Percentiles rank a stretch among this genome's conserved stretches.
phyloP scores from a whole-genome alignment of 768 basidiomycete genomes.

The Tylopilus cervinicoccineus region DNA sequence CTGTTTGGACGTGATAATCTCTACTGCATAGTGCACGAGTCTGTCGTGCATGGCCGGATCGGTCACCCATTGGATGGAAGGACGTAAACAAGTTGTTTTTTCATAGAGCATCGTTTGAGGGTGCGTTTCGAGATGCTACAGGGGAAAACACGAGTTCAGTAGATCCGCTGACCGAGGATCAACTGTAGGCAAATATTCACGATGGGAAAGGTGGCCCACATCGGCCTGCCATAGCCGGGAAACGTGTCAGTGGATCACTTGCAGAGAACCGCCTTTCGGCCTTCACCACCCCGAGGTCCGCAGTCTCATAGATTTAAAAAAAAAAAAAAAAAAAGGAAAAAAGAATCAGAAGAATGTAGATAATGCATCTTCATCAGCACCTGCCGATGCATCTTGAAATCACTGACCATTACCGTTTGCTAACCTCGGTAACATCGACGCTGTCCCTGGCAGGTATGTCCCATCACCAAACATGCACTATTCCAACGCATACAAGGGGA shows the following conservation, averaged over 20 bases:
- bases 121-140: conserved; percentile 15
- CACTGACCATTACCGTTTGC: conserved; percentile 13
- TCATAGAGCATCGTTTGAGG: conserved; percentile 21
- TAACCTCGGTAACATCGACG: conserved; percentile 16
- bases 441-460: too few relatives aligned
- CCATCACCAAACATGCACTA: too few relatives aligned
- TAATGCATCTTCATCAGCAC: too few relatives aligned
- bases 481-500: too few relatives aligned
- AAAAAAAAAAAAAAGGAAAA: too few relatives aligned
- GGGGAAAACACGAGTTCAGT: neutral
- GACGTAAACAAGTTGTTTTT: conserved; percentile 2
- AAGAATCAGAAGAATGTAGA: too few relatives aligned
- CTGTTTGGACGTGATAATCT: conserved; percentile 1
- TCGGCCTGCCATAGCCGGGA: conserved; percentile 11
- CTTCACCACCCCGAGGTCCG: conserved; percentile 12
- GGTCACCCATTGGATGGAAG: neutral
- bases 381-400: conserved; percentile 13
- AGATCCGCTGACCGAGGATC: neutral
- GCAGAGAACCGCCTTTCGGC: neutral
- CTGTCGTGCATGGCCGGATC: neutral
- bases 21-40: conserved; percentile 8
- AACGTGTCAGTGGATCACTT: neutral
- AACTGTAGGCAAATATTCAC: neutral
- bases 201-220: conserved; percentile 15
- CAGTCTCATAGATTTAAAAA: conserved; percentile 19